These are phyloP conservation scores for Aureobasidium sp. DNA, from an alignment of 2,329 filamentous ascomycete species.

Conservation along the genomic window DNA sequence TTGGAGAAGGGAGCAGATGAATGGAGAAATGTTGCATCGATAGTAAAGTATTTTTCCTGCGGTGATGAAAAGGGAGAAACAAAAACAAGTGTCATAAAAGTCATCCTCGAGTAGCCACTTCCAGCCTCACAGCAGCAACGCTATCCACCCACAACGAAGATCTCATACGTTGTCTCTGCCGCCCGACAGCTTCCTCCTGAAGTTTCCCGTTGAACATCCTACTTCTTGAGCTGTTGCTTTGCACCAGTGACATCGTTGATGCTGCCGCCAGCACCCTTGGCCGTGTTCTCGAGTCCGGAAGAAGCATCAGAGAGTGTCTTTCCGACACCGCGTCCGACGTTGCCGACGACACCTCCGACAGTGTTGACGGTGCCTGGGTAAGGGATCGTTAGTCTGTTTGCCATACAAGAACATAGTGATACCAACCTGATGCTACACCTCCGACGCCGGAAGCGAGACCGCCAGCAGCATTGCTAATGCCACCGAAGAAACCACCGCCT, in stretches of 20 bases:
- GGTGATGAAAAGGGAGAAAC: not conserved
- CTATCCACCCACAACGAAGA: too few relatives aligned
- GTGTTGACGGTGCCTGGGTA: constrained; percentile 7
- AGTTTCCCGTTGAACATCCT: not conserved
- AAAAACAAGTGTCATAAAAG: not conserved
- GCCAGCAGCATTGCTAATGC: constrained; percentile 1
- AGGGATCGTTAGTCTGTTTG: not conserved
- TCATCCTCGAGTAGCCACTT: not conserved
- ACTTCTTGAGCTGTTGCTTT: not conserved
- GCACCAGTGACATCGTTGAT: constrained; percentile 1
- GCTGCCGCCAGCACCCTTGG: constrained; percentile 3
- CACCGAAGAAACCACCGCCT: not conserved
- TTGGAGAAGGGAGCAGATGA: too few relatives aligned
- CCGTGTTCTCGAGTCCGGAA: constrained; percentile 8
- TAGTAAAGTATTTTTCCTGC: too few relatives aligned
- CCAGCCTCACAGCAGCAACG: not conserved
- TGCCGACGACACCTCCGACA: constrained; percentile 13
- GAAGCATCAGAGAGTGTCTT: constrained; percentile 8
- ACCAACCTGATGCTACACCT: not conserved
- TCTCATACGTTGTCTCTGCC: not conserved
- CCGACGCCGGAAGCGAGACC: constrained; percentile 9
- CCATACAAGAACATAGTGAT: too few relatives aligned
- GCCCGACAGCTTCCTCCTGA: not conserved
- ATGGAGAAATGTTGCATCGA: not conserved
- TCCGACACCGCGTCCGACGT: constrained; percentile 11